Evolutionary conservation across 1,284 basidiomycete genomes (phyloP).

Genomic region (Polyporus tsugae): DNA sequence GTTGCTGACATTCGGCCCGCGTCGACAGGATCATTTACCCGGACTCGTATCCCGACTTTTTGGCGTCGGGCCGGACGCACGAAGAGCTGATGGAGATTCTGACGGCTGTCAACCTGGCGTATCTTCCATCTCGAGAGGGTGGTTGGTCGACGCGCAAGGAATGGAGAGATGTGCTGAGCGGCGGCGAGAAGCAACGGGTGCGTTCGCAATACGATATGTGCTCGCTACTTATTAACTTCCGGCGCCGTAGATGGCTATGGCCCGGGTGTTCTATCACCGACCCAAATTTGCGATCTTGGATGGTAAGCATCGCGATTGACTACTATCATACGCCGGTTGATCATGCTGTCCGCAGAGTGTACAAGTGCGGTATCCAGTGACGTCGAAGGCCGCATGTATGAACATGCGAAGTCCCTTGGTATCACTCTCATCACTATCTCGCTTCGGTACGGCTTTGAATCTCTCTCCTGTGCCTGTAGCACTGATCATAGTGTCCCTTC

Average conservation of each 20-base stretch:
- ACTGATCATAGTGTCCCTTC: background rate
- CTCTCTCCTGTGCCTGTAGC: background rate
- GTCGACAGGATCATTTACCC: conserved; percentile 77
- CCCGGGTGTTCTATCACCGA: conserved; percentile 85
- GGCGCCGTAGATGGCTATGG: conserved; percentile 78
- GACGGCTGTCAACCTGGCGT: conserved; percentile 84
- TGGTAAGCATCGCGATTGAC: conserved; percentile 52
- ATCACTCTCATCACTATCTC: conserved; percentile 96
- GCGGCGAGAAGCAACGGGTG: conserved; percentile 94
- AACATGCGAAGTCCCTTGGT: conserved; percentile 90
- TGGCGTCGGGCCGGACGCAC: conserved; percentile 68
- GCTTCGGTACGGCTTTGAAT: conserved; percentile 58
- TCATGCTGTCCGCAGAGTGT: conserved; percentile 67
- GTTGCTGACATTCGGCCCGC: too few species aligned
- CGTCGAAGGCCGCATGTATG: conserved; percentile 96
- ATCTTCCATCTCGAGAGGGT: conserved; percentile 89
- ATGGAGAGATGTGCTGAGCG: conserved; percentile 95
- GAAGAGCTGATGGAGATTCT: conserved; percentile 79
- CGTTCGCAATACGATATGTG: conserved; percentile 35
- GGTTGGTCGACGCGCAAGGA: conserved; percentile 92
- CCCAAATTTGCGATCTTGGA: conserved; percentile 83
- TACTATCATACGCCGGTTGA: background rate
- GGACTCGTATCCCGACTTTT: conserved; percentile 82
- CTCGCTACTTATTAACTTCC: background rate
- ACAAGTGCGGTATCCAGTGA: conserved; percentile 97